phyloP scores from a whole-genome alignment of 345 rosid genomes.

The Carallia pectinifolia region DNA sequence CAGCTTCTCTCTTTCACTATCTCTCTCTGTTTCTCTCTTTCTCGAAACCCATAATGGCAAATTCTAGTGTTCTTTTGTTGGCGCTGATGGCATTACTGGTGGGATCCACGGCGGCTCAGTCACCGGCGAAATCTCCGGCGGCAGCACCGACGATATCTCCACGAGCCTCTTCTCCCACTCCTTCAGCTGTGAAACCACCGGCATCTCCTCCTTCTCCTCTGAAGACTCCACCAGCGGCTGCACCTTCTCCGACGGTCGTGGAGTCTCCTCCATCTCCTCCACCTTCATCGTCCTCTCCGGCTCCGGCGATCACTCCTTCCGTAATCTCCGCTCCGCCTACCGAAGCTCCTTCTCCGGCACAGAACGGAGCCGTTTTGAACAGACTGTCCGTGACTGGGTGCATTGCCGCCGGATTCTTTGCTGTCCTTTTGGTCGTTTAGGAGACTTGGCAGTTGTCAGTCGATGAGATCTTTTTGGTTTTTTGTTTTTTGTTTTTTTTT shows the following conservation, averaged over 20 bases:
- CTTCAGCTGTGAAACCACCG: slow-evolving; percentile 11
- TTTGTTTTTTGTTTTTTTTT: no score
- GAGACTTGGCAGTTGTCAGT: neutral
- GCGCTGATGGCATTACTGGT: slow-evolving; percentile 9
- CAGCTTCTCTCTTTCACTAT: no score
- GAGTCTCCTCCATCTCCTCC: slow-evolving; percentile 7
- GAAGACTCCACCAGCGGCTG: neutral
- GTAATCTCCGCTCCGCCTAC: slow-evolving; percentile 6
- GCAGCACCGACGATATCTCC: neutral
- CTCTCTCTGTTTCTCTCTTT: no score
- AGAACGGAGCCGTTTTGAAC: slow-evolving; percentile 18
- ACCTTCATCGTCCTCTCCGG: neutral
- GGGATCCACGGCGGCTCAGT: slow-evolving; percentile 18
- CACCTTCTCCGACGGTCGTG: slow-evolving; percentile 1
- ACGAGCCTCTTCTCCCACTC: slow-evolving; percentile 17
- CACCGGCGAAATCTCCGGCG: slow-evolving; percentile 30
- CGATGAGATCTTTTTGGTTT: no score
- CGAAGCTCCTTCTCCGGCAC: slow-evolving; percentile 8
- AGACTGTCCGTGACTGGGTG: slow-evolving; percentile 12
- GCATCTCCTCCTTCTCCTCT: neutral
- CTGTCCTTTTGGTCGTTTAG: slow-evolving; percentile 22
- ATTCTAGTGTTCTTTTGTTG: neutral
- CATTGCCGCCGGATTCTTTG: slow-evolving; percentile 11
- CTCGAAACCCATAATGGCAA: neutral
- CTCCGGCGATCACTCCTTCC: neutral